Base-by-base conservation (phyloP, 2,329 filamentous ascomycete species). In the Diaporthe velutina region DNA sequence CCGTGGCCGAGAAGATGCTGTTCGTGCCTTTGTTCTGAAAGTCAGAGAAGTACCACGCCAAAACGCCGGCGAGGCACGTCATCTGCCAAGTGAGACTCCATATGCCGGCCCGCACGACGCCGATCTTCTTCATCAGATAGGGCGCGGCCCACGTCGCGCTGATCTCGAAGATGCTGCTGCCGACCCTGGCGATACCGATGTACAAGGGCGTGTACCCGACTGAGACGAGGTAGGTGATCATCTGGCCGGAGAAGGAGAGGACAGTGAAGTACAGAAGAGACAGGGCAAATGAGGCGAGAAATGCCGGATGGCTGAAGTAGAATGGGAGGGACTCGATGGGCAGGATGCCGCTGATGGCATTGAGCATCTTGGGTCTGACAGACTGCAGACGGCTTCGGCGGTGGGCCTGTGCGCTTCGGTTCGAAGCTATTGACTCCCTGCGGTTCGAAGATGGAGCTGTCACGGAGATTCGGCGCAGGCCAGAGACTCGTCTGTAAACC, bases 71-170 rank as follows among this genome's bases (percentile, higher is more conserved):
- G 6, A 92, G 83, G 77, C 88, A 91, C 3, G 85, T 73, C n/a
- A 93, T 84, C 79, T 95, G 93, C 89, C 91, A 94, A 73, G 88
- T 91, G 13, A 93, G 80, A 76, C 90, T 91, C 94, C 94, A 95
- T 4, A 95, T 85, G 0, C 93, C 94, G 0, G 89, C 87, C n/a
- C 94, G 85, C 10, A 94, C 85, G 1, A 88, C 83, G 0, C 91
- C 90, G 52, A 93, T 88, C 52, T 82, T 83, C 3, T 78, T 78
- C 86, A 91, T 91, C 19, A 92, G 80, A 72, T 84, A 82, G 0
- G 92, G 92, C 0, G 88, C 90, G 0, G 88, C 80, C 86, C 89
- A 92, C 0, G 92, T 93, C 0, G 92, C 91, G 10, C 84, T 84
- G 3, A 93, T 82, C 79, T 93, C 92, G 67, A 91, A 86, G 3